Percentiles rank a stretch among this genome's conserved stretches.
These are phyloP conservation scores for Schizosaccharomyces versatilis DNA, from an alignment of 1,139 yeast genomes.

Conservation along the genomic window DNA sequence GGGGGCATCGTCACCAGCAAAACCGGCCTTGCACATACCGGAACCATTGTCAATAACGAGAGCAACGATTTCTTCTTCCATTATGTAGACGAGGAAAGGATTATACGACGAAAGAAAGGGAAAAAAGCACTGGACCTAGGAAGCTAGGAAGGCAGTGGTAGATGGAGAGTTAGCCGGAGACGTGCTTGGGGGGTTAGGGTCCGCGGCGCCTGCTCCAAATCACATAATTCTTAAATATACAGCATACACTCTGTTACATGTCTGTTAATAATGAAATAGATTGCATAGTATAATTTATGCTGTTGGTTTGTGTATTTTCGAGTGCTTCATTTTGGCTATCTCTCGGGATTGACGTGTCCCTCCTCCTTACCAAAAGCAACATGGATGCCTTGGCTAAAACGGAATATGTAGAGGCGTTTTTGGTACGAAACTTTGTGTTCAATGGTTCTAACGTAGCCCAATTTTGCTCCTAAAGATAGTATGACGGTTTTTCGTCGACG, in stretches of 20 bases:
- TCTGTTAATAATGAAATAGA: no score
- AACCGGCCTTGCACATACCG: constrained; percentile 85
- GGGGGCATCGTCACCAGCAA: constrained; percentile 99
- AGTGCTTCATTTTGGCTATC: no score
- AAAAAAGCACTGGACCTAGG: no score
- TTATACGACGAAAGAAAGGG: no score
- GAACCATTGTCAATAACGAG: constrained; percentile 99
- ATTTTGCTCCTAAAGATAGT: neutral
- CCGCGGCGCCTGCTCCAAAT: no score
- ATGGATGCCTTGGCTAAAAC: constrained; percentile 1
- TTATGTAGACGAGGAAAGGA: neutral
- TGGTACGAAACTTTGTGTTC: neutral
- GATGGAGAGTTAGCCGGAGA: no score
- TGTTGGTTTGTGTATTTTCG: no score
- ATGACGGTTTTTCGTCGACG: neutral
- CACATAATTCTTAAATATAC: no score
- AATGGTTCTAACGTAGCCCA: neutral
- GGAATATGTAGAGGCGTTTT: constrained; percentile 1
- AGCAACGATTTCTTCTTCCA: constrained; percentile 4
- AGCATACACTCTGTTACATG: no score
- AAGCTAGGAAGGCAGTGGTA: no score
- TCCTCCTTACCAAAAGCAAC: neutral
- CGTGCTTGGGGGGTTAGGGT: no score
- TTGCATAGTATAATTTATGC: no score
- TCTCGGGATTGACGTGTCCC: neutral